Evolutionary conservation across 352 stramenopile species (phyloP), one percentile per base, ranked within the genome.

Genomic region (Phytophthora tentaculata): DNA sequence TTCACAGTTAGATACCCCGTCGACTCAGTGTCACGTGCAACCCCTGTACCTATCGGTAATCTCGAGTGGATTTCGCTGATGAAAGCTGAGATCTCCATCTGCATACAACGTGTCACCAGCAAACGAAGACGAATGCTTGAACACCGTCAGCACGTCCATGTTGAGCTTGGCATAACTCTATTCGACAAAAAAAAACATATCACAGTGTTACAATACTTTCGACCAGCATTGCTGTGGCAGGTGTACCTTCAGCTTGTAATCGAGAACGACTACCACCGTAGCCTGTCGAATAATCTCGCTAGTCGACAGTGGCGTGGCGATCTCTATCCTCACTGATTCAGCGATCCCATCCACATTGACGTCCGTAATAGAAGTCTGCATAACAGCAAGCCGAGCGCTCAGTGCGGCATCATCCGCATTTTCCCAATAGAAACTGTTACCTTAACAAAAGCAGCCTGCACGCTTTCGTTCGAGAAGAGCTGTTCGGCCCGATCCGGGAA

Each of bases 11-110:
- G n/a, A n/a, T n/a, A n/a, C n/a, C n/a, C n/a, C n/a, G n/a, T n/a
- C n/a, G 47, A 32, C 12, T 35, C 6, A 23, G 35, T 58, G 3
- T n/a, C 10, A 32, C 32, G 19, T 19, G 3, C 45, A 73, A 8
- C 26, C 3, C 8, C 26, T 32, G 26, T 57, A 91, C 78, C 39
- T 76, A 23, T 77, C 48, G 6, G 56, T 86, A 50, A 93, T 67
- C 6, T 74, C 73, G 7, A 91, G 45, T 3, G 82, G 71, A 37
- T 51, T 64, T 17, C 80, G 74, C 62, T 91, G 83, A 24, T 81
- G 28, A 3, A 94, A 69, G 1, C 64, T n/a, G n/a, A 91, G 67
- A 24, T 94, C 81, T 10, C 88, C 88, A 22, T 92, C 86, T 28
- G 80, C 73, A 41, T 68, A 50, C 1, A 94, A 59, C 14, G 65